Evolutionary conservation across 257 asterid genomes (phyloP).

Genomic region (Solanum etuberosum): DNA sequence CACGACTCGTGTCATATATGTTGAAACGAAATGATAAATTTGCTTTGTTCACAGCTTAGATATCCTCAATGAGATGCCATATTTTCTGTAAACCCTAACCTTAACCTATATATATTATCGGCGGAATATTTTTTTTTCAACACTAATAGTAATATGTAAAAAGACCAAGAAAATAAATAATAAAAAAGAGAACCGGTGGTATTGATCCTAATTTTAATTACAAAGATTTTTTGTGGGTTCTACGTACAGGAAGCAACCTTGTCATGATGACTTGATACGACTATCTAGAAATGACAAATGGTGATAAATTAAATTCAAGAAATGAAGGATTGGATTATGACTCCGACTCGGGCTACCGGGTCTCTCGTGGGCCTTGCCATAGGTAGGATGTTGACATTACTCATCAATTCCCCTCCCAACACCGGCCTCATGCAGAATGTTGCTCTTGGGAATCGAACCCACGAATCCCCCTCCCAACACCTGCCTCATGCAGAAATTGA

Average conservation of each 20-base stretch:
- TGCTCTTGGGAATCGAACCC: no score
- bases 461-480: no score
- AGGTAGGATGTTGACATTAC: no score
- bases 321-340: neutral
- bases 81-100: neutral
- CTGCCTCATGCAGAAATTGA: no score
- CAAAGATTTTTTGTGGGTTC: neutral
- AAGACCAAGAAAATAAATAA: neutral
- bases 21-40: neutral
- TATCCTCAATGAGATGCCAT: neutral
- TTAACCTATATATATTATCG: neutral
- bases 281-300: neutral
- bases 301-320: neutral
- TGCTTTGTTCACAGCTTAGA: neutral
- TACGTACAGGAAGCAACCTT: neutral
- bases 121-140: neutral
- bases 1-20: neutral
- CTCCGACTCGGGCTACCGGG: no score
- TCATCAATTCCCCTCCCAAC: rapidly evolving
- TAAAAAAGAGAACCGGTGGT: neutral
- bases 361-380: rapidly evolving
- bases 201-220: neutral
- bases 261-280: neutral
- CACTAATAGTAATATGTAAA: neutral
- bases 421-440: rapidly evolving